Evolutionary conservation across 768 basidiomycete species (phyloP).

Genomic region (Suillus plorans): DNA sequence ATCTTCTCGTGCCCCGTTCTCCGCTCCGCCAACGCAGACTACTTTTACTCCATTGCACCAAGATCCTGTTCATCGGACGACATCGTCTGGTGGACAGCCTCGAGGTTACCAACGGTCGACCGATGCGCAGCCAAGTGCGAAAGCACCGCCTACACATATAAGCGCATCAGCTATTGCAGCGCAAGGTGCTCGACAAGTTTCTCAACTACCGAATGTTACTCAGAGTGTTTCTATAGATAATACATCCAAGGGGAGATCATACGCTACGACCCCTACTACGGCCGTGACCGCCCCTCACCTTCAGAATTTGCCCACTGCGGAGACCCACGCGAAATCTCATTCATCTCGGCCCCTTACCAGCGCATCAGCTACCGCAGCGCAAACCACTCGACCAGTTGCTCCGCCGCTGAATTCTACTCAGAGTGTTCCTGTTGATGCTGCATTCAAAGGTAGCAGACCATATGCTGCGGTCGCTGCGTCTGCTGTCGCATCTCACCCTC

Average conservation of each 20-base stretch:
- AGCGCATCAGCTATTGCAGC: background rate
- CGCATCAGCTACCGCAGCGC: constrained; percentile 2
- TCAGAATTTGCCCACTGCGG: constrained; percentile 8
- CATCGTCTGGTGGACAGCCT: constrained; percentile 17
- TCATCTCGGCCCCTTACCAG: constrained; percentile 15
- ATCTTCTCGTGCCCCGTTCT: constrained; percentile 19
- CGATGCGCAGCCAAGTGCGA: constrained; percentile 21
- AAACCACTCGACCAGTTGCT: background rate
- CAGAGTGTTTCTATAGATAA: background rate
- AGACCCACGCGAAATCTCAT: constrained; percentile 19
- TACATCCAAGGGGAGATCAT: background rate
- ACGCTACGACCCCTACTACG: background rate
- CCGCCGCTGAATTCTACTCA: background rate
- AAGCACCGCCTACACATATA: constrained; percentile 9
- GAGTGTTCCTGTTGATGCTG: background rate
- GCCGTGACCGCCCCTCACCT: background rate
- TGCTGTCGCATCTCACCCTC: constrained; percentile 3
- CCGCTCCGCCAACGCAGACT: constrained; percentile 23
- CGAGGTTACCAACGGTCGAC: constrained; percentile 24
- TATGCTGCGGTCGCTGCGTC: background rate
- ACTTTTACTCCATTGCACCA: constrained; percentile 10
- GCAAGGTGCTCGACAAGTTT: background rate
- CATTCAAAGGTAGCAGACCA: background rate
- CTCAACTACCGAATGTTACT: background rate
- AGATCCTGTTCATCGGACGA: constrained; percentile 19